Evolutionary conservation across 805 yeast genomes (phyloP).

Genomic region (Torulaspora franciscae): DNA sequence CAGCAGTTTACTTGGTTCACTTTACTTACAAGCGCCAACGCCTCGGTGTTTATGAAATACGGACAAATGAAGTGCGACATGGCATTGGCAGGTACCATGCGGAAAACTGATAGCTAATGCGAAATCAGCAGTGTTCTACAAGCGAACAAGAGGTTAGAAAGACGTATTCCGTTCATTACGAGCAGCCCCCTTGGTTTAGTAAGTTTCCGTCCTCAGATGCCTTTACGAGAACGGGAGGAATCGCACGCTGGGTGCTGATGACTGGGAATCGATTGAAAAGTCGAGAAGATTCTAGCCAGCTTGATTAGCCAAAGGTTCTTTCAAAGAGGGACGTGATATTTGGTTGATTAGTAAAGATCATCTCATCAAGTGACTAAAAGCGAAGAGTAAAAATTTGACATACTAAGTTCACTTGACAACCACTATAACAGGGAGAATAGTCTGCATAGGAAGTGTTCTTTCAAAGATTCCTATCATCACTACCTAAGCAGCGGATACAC

Average conservation of each 20-base stretch:
- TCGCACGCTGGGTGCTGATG: background rate
- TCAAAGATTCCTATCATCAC: conserved; percentile 3
- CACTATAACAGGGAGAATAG: background rate
- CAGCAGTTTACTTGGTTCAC: too few species aligned
- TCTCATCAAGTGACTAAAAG: background rate
- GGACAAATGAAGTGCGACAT: too few species aligned
- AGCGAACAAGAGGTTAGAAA: too few species aligned
- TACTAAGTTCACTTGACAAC: background rate
- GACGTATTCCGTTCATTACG: too few species aligned
- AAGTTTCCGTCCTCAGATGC: too few species aligned
- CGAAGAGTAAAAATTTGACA: conserved; percentile 5
- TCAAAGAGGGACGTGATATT: background rate
- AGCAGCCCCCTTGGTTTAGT: too few species aligned
- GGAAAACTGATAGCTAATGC: too few species aligned
- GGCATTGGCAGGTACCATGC: too few species aligned
- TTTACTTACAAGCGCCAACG: too few species aligned
- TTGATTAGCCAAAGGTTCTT: background rate
- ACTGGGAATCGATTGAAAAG: too few species aligned
- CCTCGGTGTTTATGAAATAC: too few species aligned
- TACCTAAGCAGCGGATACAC: conserved; percentile 1
- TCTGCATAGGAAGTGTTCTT: background rate
- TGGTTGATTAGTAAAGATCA: background rate
- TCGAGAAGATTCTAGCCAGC: background rate
- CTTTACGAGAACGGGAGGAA: background rate
- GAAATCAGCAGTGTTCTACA: too few species aligned